Evolutionary conservation across 2,329 filamentous ascomycete genomes (phyloP), one percentile per base, ranked within the genome.

Genomic region (Fusarium equiseti): DNA sequence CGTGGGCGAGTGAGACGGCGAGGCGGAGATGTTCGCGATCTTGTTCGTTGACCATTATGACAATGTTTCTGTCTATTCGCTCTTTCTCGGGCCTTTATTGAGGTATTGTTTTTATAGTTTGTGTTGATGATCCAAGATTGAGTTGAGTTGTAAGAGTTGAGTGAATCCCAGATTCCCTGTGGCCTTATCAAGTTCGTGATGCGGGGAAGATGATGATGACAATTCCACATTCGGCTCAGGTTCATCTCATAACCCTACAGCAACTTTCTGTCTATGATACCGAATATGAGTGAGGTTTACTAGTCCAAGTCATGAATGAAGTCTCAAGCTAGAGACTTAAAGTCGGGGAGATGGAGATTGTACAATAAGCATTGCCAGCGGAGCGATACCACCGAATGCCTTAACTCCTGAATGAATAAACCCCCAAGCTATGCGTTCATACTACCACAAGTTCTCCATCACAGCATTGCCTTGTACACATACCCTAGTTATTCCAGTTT

Each of bases 1-100:
- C 78, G 8, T 73, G 69, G 49, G 79, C 79, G n/a, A 80, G 79
- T 54, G 70, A 72, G 42, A 81, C 59, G 32, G 69, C 72, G 27
- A 72, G 69, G 40, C 54, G 61, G 20, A 72, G 69, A 16, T 72
- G 65, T 10, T 43, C 38, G 7, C 55, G 51, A 27, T 72, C 69
- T 43, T 59, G 46, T 27, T 66, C 40, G 53, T 38, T 70, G 54
- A 67, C 31, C 69, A 72, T 72, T 22, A 13, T 56, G 38, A 2
- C 20, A 18, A 11, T 11, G 8, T 22, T 40, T 20, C 18, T 27
- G 24, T 15, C 5, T 11, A 16, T 18, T 9, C 35, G 35, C 10
- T 38, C 10, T 38, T 38, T 6, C 35, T 11, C 18, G 11, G 35
- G 18, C 35, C 18, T 38, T 38, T 38, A 38, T 38, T n/a, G 18